Evolutionary conservation across 768 basidiomycete species (phyloP), one percentile per base, ranked within the genome.

Genomic region (Hericium erinaceus): DNA sequence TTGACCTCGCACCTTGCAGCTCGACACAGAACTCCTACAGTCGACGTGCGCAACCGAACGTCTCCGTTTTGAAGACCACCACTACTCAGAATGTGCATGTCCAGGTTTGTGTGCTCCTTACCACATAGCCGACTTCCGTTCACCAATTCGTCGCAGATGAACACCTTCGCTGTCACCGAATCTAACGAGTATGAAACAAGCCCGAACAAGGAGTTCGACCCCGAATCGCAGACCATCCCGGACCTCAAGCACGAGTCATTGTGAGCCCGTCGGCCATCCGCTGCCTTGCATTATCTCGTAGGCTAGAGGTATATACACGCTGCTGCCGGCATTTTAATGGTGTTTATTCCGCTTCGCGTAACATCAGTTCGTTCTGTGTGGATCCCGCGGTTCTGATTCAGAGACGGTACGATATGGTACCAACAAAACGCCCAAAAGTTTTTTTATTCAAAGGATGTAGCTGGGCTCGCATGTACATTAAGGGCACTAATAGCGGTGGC

Each of bases 131-230:
- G 18, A 13, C 39, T 20, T 53, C 8, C 16, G 33, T 1, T 46
- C 13, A 22, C 20, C 9, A 15, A 39, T 12, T 22, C 48, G 44
- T 39, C 11, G 48, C 39, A 58, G 57, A 61, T 57, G 54, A 39
- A 56, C 26, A 52, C 46, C 4, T 61, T 55, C 54, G 56, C 68
- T 3, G 61, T 64, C 39, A 46, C 56, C 11, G 71, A 73, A 0
- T 77, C 73, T 52, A 78, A 77, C 54, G 87, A 83, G 63, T 83
- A 85, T 61, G 80, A 76, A 0, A 64, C 76, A n/a, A 85, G 85
- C 40, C 75, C 77, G 38, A 57, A 64, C n/a, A 64, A 74, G 38
- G 68, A 67, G 20, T 80, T 75, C 59, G 85, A 87, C 65, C 74
- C 79, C 9, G 85, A 87, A 68, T 75, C 80, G 16, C 82, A 83